phyloP scores from a whole-genome alignment of 2,329 filamentous ascomycete genomes.

The Stagonosporopsis cucurbitacearum region DNA sequence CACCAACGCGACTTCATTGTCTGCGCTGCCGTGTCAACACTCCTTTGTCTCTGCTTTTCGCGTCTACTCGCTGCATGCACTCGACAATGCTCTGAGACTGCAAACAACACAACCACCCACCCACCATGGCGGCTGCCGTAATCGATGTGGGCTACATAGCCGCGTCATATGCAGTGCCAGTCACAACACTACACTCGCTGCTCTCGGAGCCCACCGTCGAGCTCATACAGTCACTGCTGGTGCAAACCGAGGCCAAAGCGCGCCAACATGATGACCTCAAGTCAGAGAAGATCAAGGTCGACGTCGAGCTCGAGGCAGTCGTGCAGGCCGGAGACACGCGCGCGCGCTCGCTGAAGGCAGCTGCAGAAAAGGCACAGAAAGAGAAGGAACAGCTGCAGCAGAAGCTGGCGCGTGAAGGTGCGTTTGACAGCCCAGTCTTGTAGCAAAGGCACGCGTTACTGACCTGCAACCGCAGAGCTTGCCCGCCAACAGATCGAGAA shows the following conservation, averaged over 20 bases:
- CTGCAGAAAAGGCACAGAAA: slow-evolving; percentile 80
- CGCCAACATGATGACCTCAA: slow-evolving; percentile 82
- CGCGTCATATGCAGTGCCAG: slow-evolving; percentile 72
- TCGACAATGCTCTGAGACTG: slow-evolving; percentile 35
- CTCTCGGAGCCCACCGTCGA: slow-evolving; percentile 76
- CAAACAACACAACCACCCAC: slow-evolving; percentile 20
- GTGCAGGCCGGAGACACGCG: slow-evolving; percentile 84
- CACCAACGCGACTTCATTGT: slow-evolving; percentile 27
- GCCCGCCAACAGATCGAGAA: slow-evolving; percentile 76
- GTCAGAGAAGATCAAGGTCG: slow-evolving; percentile 84
- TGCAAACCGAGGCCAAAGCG: slow-evolving; percentile 77
- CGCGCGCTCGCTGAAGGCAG: slow-evolving; percentile 79
- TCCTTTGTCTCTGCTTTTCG: slow-evolving; percentile 20
- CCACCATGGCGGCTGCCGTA: slow-evolving; percentile 64
- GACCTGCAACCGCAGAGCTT: slow-evolving; percentile 66
- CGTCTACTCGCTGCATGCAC: slow-evolving; percentile 1
- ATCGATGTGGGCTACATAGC: slow-evolving; percentile 77
- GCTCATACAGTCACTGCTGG: slow-evolving; percentile 76
- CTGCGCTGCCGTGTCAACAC: slow-evolving; percentile 12
- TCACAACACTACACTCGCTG: slow-evolving; percentile 66
- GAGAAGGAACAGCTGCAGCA: slow-evolving; percentile 82
- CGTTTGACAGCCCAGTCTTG: slow-evolving; percentile 25
- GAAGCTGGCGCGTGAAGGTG: slow-evolving; percentile 84
- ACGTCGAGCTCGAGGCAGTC: slow-evolving; percentile 92
- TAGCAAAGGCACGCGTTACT: neutral